Evolutionary conservation across 1,139 yeast genomes (phyloP).

Genomic region (Suhomyces bribrorum): DNA sequence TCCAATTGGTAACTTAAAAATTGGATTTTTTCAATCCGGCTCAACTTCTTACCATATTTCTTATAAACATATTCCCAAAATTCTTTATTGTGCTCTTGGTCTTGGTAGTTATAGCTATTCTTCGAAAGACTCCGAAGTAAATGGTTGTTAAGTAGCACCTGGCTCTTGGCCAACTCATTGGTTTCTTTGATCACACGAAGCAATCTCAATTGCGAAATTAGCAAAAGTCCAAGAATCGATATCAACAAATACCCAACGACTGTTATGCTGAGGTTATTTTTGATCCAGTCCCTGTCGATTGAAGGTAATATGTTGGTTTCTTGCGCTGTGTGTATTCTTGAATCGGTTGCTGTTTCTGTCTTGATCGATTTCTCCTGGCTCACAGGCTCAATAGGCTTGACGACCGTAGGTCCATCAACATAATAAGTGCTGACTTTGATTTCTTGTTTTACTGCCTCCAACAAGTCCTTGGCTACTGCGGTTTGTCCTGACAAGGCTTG

Average conservation of each 20-base stretch:
- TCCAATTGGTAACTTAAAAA: conserved; percentile 24
- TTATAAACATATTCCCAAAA: conserved; percentile 31
- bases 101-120: conserved; percentile 2
- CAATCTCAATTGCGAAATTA: conserved; percentile 27
- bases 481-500: conserved; percentile 51
- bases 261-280: conserved; percentile 6
- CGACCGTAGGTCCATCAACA: conserved; percentile 23
- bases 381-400: conserved; percentile 8
- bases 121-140: conserved; percentile 15
- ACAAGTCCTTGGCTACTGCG: conserved; percentile 36
- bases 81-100: conserved; percentile 4
- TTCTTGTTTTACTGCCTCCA: conserved; percentile 32
- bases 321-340: neutral
- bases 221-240: conserved; percentile 23
- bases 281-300: conserved; percentile 6
- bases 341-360: neutral
- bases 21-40: conserved; percentile 25
- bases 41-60: conserved; percentile 22
- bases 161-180: conserved; percentile 27
- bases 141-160: conserved; percentile 26
- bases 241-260: conserved; percentile 19
- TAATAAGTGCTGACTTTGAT: conserved; percentile 25
- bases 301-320: too few relatives aligned
- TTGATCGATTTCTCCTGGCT: neutral
- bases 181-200: conserved; percentile 25